phyloP scores from a whole-genome alignment of 768 basidiomycete genomes.

The Auricularia sp. region DNA sequence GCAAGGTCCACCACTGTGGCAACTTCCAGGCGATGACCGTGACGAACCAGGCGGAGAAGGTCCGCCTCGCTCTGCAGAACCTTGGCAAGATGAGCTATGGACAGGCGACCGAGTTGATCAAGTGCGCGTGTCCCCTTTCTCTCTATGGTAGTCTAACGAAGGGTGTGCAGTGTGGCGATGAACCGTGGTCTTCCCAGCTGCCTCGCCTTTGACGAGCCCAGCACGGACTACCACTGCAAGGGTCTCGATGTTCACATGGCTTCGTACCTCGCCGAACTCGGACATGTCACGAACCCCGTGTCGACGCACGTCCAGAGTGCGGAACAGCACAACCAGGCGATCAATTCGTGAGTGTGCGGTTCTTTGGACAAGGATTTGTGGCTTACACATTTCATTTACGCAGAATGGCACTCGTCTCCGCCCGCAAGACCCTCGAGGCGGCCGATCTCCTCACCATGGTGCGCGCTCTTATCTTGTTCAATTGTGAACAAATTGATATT shows the following conservation, averaged over 20 bases:
- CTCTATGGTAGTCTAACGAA: too few species aligned
- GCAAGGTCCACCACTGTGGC: slow-evolving; percentile 7
- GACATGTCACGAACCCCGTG: slow-evolving; percentile 19
- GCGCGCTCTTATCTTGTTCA: background rate
- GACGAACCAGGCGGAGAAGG: slow-evolving; percentile 18
- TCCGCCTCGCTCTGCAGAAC: slow-evolving; percentile 14
- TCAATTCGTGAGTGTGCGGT: slow-evolving; percentile 9
- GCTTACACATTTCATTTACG: background rate
- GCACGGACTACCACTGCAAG: slow-evolving; percentile 19
- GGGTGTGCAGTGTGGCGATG: slow-evolving; percentile 4
- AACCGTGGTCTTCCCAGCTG: slow-evolving; percentile 19
- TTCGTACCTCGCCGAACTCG: slow-evolving; percentile 15
- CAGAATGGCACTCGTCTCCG: slow-evolving; percentile 18
- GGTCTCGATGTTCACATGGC: slow-evolving; percentile 19
- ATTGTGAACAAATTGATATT: background rate
- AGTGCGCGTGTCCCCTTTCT: background rate
- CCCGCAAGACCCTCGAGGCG: slow-evolving; percentile 17
- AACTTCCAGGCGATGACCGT: slow-evolving; percentile 18
- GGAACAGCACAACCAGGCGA: slow-evolving; percentile 21
- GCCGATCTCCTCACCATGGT: slow-evolving; percentile 16
- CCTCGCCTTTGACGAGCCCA: slow-evolving; percentile 7
- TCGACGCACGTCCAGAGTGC: slow-evolving; percentile 17
- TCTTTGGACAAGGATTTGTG: background rate
- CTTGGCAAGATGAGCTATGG: slow-evolving; percentile 16
- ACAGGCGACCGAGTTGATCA: slow-evolving; percentile 19